Percentiles rank a stretch among this genome's conserved stretches.
Evolutionary conservation across 2,329 filamentous ascomycete species (phyloP).

Genomic region (Calonectria hawksworthii): DNA sequence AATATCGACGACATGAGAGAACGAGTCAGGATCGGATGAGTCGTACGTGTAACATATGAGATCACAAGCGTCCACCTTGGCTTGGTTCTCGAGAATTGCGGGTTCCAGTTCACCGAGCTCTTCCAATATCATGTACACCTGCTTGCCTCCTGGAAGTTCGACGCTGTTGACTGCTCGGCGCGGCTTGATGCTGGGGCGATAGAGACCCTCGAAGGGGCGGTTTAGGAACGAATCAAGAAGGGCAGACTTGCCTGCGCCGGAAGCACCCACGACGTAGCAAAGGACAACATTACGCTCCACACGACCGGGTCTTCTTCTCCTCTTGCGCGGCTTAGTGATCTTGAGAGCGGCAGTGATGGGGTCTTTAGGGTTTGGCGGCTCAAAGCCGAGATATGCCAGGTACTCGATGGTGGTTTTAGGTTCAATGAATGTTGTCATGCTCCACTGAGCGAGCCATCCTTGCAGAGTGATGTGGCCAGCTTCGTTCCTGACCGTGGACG

Average conservation of each 20-base stretch:
- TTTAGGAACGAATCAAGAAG: slow-evolving; percentile 93
- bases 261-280: slow-evolving; percentile 90
- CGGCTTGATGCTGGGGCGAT: slow-evolving; percentile 95
- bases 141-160: slow-evolving; percentile 94
- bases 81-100: slow-evolving; percentile 91
- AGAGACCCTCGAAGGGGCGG: slow-evolving; percentile 84
- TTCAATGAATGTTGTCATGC: slow-evolving; percentile 98
- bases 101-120: slow-evolving; percentile 97
- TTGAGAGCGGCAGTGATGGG: slow-evolving; percentile 89
- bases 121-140: slow-evolving; percentile 95
- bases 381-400: slow-evolving; percentile 95
- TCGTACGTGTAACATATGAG: slow-evolving; percentile 97
- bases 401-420: slow-evolving; percentile 97
- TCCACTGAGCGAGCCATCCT: slow-evolving; percentile 99
- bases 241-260: slow-evolving; percentile 90
- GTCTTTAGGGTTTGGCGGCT: slow-evolving; percentile 81
- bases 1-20: slow-evolving; percentile 88
- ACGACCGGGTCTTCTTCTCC: slow-evolving; percentile 82
- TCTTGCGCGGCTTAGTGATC: slow-evolving; percentile 91
- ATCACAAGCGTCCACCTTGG: slow-evolving; percentile 92
- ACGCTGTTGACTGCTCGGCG: slow-evolving; percentile 96
- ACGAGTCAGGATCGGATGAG: slow-evolving; percentile 96
- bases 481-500: slow-evolving; percentile 94
- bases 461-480: slow-evolving; percentile 95
- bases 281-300: slow-evolving; percentile 96